Evolutionary conservation across 371 early-diverging fungal species (phyloP), one percentile per base, ranked within the genome.

Genomic region (Mucor sp.): DNA sequence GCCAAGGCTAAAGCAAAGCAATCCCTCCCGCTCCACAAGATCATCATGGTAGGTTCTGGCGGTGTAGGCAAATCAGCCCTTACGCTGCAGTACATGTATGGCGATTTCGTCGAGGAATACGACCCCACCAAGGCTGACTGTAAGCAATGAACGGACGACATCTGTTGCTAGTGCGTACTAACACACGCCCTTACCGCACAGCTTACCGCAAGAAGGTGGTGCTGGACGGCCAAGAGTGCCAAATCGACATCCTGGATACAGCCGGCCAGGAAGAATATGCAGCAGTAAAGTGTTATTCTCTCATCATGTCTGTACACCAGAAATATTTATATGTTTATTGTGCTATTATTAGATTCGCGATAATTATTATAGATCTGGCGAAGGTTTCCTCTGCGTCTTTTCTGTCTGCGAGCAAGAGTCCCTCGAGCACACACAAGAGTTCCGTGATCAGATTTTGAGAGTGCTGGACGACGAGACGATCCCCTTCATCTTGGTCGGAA

Each of bases 101-200:
- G 94, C 62, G 94, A 96, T 84, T 96, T 96, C 81, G 92, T 94
- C 65, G 95, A 96, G 80, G 94, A 94, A 77, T 96, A 96, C 75
- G 97, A 96, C 76, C 97, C 97, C 6, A 96, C 97, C n/a, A 95
- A 95, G 72, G 97, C 95, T 58, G 97, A 96, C 72, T 92, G 82
- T 83, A 83, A 74, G 76, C 62, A 12, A 14, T 30, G 53, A 14
- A 53, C 9, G 6, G 4, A 17, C 41, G 41, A 53, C 25, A 27
- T 27, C 14, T 25, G 6, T 53, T 25, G 14, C 15, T 53, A 3
- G 14, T 15, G 21, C 7, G 21, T 27, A 50, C 50, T 41, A 25
- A 41, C 17, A 2, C 23, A 43, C 12, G 8, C 43, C 58, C 19
- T 57, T n/a, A 14, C 53, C 11, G 15, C 32, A 30, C 61, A 83